phyloP scores from a whole-genome alignment of 176 grass and related monocot genomes.

The Oryza glaberrima region DNA sequence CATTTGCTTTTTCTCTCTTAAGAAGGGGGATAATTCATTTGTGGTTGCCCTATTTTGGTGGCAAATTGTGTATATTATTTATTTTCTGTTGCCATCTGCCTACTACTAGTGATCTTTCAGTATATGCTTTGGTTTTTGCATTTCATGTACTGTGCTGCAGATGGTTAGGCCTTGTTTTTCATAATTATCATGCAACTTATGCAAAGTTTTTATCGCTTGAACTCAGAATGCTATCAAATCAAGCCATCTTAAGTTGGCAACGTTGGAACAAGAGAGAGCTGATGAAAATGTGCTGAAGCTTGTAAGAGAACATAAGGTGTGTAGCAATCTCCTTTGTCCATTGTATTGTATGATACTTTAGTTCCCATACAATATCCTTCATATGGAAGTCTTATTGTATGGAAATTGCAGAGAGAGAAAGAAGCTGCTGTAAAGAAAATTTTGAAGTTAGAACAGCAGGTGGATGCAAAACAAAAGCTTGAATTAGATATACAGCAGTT shows the following conservation, averaged over 20 bases:
- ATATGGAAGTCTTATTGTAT: constrained; percentile 28
- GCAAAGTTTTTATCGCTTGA: constrained; percentile 16
- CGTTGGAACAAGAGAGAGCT: constrained; percentile 51
- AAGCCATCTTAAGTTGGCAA: constrained; percentile 54
- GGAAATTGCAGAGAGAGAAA: constrained; percentile 54
- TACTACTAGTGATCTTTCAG: constrained; percentile 15
- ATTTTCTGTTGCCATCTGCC: constrained; percentile 11
- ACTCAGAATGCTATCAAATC: constrained; percentile 72
- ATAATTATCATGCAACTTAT: constrained; percentile 11
- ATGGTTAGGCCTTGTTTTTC: not conserved
- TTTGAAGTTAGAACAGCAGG: constrained; percentile 40
- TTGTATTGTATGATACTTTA: not conserved
- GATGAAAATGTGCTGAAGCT: constrained; percentile 50
- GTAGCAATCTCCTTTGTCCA: not conserved
- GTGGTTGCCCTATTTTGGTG: not conserved
- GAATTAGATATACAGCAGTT: constrained; percentile 63
- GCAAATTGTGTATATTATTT: not conserved
- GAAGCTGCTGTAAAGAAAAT: constrained; percentile 46
- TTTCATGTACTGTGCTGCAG: not conserved
- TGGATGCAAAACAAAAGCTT: constrained; percentile 64
- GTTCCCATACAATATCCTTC: not conserved
- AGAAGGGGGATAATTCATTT: not conserved
- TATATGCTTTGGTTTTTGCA: not conserved
- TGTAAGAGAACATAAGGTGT: constrained; percentile 62
- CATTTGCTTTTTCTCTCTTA: not conserved